Base-by-base conservation (phyloP, 83 land plant genomes). In the Picea abies region DNA sequence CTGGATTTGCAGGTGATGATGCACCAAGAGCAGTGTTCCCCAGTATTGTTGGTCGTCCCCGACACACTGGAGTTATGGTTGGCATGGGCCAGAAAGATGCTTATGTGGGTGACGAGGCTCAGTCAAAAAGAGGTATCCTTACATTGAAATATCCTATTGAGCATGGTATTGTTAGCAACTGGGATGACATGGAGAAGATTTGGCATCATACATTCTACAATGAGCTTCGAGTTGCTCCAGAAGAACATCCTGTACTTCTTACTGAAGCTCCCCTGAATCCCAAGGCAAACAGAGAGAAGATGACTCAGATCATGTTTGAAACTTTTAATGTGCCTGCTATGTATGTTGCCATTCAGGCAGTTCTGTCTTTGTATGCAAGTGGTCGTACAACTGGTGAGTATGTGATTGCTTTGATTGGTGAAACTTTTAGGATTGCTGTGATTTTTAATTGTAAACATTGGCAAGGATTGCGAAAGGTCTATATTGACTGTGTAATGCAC, bases 81-180 rank as follows among this genome's bases (percentile, higher is more conserved):
- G 91, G 91, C 4, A 90, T 90, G 91, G 91, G 91, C 23, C 91
- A 90, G 85, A 90, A 90, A 60, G 91, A 90, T 82, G 90, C 90
- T 5, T 90, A 90, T 64, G 89, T 90, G 7, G 91, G 91, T 3
- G 91, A 90, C 26, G 91, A 90, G 63, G 91, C 91, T 25, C 91
- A 80, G 35, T 63, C 82, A 5, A 63, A 80, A 20, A 32, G 88
- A n/a, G 88, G 88, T 60, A 83, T n/a, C n/a, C n/a, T n/a, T n/a
- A n/a, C n/a, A n/a, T n/a, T n/a, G n/a, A n/a, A n/a, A n/a, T n/a
- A n/a, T n/a, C n/a, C n/a, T n/a, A n/a, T n/a, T n/a, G n/a, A n/a
- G n/a, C n/a, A n/a, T n/a, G n/a, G n/a, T n/a, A n/a, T n/a, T n/a
- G n/a, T n/a, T n/a, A n/a, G n/a, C n/a, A n/a, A n/a, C n/a, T n/a